phyloP scores from a whole-genome alignment of 2,329 filamentous ascomycete species.

The Cordyceps tenuipes region DNA sequence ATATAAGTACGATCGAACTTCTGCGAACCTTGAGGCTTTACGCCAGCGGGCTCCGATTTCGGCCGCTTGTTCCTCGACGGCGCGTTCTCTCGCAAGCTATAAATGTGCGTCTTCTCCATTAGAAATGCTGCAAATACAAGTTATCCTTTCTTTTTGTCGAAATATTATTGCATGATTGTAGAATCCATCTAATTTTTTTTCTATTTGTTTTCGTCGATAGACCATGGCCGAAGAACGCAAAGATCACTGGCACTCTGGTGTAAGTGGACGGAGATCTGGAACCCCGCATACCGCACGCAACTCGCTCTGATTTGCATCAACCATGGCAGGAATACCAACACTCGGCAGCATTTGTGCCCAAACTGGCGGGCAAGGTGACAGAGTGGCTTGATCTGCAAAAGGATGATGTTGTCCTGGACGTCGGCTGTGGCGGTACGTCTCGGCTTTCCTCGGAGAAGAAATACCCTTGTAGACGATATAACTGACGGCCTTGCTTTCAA shows the following conservation, averaged over 20 bases:
- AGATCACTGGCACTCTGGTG: conserved; percentile 22
- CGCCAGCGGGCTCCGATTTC: not conserved
- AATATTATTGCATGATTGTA: too few relatives aligned
- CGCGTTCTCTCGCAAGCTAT: not conserved
- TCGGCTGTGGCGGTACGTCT: conserved; percentile 52
- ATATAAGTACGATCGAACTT: not conserved
- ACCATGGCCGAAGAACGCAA: conserved; percentile 16
- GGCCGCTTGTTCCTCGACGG: not conserved
- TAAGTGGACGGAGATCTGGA: conserved; percentile 13
- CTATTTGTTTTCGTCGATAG: not conserved
- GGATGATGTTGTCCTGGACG: conserved; percentile 51
- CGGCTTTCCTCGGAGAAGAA: not conserved
- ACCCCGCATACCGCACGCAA: not conserved
- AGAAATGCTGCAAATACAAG: not conserved
- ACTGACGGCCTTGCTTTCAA: not conserved
- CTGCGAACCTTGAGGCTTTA: not conserved
- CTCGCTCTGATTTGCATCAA: conserved; percentile 12
- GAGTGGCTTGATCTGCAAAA: conserved; percentile 50
- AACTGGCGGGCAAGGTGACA: conserved; percentile 49
- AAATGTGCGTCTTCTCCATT: not conserved
- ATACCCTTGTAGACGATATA: not conserved
- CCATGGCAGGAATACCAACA: conserved; percentile 45
- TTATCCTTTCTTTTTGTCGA: not conserved
- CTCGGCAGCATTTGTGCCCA: conserved; percentile 56
- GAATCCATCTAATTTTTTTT: not conserved